Base-by-base conservation (phyloP, 2,329 filamentous ascomycete species). In the Talaromyces verruculosus region DNA sequence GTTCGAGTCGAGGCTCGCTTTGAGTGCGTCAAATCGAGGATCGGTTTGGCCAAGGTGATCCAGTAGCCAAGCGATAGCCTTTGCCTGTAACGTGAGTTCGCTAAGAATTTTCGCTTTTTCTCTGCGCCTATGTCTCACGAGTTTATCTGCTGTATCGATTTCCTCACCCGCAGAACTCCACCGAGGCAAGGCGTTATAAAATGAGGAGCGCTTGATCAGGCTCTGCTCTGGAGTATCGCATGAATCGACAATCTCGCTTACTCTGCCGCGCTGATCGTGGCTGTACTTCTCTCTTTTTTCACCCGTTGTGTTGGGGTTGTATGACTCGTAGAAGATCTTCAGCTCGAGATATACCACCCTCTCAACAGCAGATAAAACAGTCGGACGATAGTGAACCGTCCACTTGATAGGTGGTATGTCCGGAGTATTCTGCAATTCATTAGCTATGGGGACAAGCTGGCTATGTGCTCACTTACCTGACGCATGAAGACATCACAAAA, bases 401-500 rank as follows among this genome's bases (percentile, higher is more conserved):
- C 76, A 80, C 0, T 76, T 70, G 17, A 88, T 83, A 33, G 83
- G 78, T 4, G 76, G 75, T 58, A 82, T 77, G 19, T 81, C 74
- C 0, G 80, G 78, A 6, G 76, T 68, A 64, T 84, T 84, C 69
- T 77, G 55, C 19, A 43, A 7, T 51, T 47, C 7, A 35, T 66
- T 61, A 68, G 55, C 28, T 58, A 35, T 33, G 19, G 15, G 43
- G 11, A 17, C 19, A 28, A 30, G 25, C 22, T 28, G 19, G 43
- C 43, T 47, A 45, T 22, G 8, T 15, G 22, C 30, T 64, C 22
- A 47, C 41, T 67, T 37, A 55, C 67, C 65, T 80, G 80, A 13
- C 85, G 76, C 4, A 82, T 83, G 68, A 86, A 87, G 0, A 70
- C 71, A 55, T 87, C 71, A 0, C 89, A 73, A 68, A 90, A 89